Base-by-base conservation (phyloP, 2,329 filamentous ascomycete species). In the Seiridium unicorne region DNA sequence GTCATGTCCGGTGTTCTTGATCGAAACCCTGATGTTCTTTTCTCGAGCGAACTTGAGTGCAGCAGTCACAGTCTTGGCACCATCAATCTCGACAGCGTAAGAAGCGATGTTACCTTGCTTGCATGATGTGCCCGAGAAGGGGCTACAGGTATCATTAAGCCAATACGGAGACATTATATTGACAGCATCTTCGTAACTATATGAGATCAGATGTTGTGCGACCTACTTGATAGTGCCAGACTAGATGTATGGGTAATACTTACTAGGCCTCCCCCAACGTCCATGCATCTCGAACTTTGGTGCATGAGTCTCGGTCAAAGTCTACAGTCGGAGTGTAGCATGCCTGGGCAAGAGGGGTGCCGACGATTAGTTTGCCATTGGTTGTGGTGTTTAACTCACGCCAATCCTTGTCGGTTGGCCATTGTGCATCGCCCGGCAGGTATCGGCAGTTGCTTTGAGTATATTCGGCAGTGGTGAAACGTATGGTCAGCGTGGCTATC, bases 1-100 rank as follows among this genome's bases (percentile, higher is more conserved):
- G 59, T 78, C 63, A 26, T 68, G 66, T 1, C 66, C 64, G 1
- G 66, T 67, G 31, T 67, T 65, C 34, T 65, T 66, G 46, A 68
- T 59, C 9, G 59, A 31, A 1, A 68, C 46, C 3, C 64, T 51
- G 35, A 66, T 59, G 35, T 65, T 64, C 11, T 63, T 60, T 13
- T 57, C 35, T n/a, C 44, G 40, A 0, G 59, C 64, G 32, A 68
- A 68, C 2, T 59, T 58, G 13, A 67, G 3, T 2, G 53, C 64
- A 0, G 61, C 18, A 7, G 47, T 10, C 4, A 64, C 53, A 10
- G 60, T 54, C 3, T 53, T 56, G 3, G 57, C 44, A 4, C 26
- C 18, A 18, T 26, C 31, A 5, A 62, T 55, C n/a, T 64, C 58
- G 44, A 65, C 53, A 26, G 55, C 18, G 18, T 26, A 26, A 26